Evolutionary conservation across 441 rosid species (phyloP), one percentile per base, ranked within the genome.

Genomic region (Euphorbia corollata): DNA sequence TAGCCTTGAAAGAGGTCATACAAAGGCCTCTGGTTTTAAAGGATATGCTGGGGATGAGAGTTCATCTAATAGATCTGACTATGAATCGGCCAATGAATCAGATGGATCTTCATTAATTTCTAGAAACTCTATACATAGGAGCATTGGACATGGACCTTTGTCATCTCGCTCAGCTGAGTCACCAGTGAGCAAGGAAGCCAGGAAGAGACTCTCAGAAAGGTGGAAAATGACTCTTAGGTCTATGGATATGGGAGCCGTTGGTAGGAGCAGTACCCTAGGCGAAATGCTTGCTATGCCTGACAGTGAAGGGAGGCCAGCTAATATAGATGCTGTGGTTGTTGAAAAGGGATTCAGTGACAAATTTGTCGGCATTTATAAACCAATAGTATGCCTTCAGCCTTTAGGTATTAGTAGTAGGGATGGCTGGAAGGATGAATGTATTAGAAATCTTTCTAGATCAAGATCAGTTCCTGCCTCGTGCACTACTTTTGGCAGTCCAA

Each of bases 371-470:
- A 59, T 51, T 50, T 58, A 68, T 77, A 77, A 73, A 64, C 68
- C 77, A 59, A 56, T 75, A 43, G 75, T 65, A 22, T 67, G 61
- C 64, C 74, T 61, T 64, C 95, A 84, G 73, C 97, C 98, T 63
- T 73, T 90, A 69, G 97, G 97, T 64, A 92, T 95, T 67, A 90
- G 98, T 82, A 95, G 98, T 71, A 83, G 83, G 77, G 98, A 92
- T 82, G 96, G 98, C 60, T 90, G 97, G 98, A 92, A 86, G 80
- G 91, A 88, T 76, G 84, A 74, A 36, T 60, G 75, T 27, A 62
- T 74, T 36, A 38, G 67, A 53, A 80, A 60, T 64, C 69, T 84
- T 23, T 80, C 86, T 27, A 87, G 90, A 81, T 79, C 92, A 63
- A 81, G 87, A 78, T 86, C 97, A 68, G 78, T 89, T 70, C 90